Conservation (phyloP, 805 yeast genomes). For the Torulaspora gathmanii region DNA sequence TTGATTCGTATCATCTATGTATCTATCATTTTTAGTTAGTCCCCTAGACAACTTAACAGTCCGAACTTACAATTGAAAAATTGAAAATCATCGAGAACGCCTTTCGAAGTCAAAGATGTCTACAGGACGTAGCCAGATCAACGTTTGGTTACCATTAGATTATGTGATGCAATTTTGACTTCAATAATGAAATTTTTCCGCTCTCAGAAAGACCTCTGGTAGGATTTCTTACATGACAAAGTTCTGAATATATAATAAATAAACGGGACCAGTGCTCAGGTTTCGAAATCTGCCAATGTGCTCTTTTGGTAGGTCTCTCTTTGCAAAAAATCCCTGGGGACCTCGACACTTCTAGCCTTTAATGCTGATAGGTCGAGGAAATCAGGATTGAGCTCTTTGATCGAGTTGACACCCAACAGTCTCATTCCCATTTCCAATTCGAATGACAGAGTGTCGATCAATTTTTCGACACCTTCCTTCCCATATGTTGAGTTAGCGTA, state of each 20-base stretch:
- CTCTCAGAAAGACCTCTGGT: too few relatives aligned
- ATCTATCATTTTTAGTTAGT: not conserved
- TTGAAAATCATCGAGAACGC: not conserved
- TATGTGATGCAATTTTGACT: too few relatives aligned
- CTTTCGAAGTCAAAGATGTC: too few relatives aligned
- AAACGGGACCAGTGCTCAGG: not conserved
- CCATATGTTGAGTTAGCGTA: constrained; percentile 64
- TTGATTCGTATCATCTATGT: not conserved
- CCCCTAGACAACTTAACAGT: constrained; percentile 1
- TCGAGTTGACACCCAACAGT: constrained; percentile 61
- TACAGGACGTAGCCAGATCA: too few relatives aligned
- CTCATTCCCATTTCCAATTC: constrained; percentile 78
- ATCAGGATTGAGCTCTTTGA: constrained; percentile 55
- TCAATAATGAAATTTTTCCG: too few relatives aligned
- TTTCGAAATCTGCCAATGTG: constrained; percentile 47
- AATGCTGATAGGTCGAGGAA: constrained; percentile 55
- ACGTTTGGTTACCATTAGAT: too few relatives aligned
- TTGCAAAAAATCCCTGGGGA: constrained; percentile 55
- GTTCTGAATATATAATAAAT: not conserved
- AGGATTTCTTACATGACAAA: not conserved
- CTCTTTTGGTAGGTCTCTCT: constrained; percentile 53
- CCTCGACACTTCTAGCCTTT: constrained; percentile 38
- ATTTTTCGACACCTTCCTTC: constrained; percentile 56
- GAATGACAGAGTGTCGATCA: constrained; percentile 57
- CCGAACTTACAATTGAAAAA: not conserved